Percentiles rank a stretch among this genome's conserved stretches.
These are phyloP conservation scores for Didymosphaeria variabile DNA, from an alignment of 2,329 filamentous ascomycete genomes.

Conservation along the genomic window DNA sequence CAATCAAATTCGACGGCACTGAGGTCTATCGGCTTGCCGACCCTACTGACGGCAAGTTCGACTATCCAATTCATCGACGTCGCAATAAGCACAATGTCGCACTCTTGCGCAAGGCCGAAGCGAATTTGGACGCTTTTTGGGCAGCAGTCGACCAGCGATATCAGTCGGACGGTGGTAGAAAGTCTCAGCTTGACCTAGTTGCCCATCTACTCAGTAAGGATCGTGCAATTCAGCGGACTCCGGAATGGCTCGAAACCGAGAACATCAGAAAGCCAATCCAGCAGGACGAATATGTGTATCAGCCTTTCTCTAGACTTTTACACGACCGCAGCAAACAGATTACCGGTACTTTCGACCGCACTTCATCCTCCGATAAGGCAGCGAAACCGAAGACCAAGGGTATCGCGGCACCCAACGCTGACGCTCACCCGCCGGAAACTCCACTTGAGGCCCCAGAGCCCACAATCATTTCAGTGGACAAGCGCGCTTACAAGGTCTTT, in stretches of 20 bases:
- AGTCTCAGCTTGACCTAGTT: background rate
- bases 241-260: constrained; percentile 7
- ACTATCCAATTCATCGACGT: constrained; percentile 59
- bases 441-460: constrained; percentile 32
- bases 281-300: background rate
- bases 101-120: constrained; percentile 58
- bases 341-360: background rate
- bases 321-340: background rate
- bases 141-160: background rate
- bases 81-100: constrained; percentile 57
- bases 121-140: constrained; percentile 51
- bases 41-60: constrained; percentile 54
- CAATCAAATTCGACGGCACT: background rate
- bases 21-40: constrained; percentile 21
- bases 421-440: background rate
- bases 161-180: background rate
- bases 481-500: constrained; percentile 54
- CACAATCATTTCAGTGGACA: too few species aligned
- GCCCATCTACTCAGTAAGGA: constrained; percentile 4
- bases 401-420: background rate
- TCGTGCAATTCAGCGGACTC: background rate
- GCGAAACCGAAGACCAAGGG: background rate
- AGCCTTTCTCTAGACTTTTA: background rate
- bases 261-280: background rate
- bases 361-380: background rate